phyloP scores from a whole-genome alignment of 2,329 filamentous ascomycete species.

The Colletotrichum karsti region DNA sequence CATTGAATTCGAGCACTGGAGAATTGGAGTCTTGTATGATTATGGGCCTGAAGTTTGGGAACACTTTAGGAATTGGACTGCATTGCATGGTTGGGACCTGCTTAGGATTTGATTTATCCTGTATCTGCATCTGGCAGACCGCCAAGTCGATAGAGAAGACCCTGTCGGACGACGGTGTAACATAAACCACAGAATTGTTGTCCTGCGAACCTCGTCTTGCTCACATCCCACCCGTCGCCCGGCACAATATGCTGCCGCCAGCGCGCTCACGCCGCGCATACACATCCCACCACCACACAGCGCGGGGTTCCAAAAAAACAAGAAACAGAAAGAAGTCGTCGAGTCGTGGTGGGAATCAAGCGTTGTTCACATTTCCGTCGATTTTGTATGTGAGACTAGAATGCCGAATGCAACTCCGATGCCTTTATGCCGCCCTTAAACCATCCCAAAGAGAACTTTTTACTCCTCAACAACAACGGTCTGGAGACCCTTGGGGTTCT shows the following conservation, averaged over 20 bases:
- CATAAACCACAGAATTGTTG: constrained; percentile 13
- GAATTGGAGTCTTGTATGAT: constrained; percentile 52
- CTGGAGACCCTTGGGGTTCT: constrained; percentile 97
- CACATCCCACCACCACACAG: constrained; percentile 10
- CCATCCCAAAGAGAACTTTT: constrained; percentile 51
- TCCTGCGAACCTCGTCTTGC: constrained; percentile 15
- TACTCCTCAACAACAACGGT: constrained; percentile 87
- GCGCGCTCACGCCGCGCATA: constrained; percentile 3
- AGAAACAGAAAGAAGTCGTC: constrained; percentile 23
- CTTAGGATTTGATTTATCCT: constrained; percentile 23
- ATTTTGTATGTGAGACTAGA: constrained; percentile 41
- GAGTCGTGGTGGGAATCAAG: constrained; percentile 32
- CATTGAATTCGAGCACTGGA: constrained; percentile 38
- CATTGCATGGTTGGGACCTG: constrained; percentile 34
- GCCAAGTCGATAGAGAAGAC: constrained; percentile 20
- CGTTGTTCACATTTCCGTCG: constrained; percentile 32
- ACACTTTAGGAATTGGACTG: constrained; percentile 42
- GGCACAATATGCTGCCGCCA: constrained; percentile 1
- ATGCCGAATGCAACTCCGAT: constrained; percentile 57
- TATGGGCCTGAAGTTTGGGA: constrained; percentile 32
- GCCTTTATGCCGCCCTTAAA: constrained; percentile 51
- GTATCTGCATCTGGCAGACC: constrained; percentile 18
- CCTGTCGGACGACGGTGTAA: constrained; percentile 9
- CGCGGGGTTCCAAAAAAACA: constrained; percentile 13
- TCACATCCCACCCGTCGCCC: constrained; percentile 4